Base-by-base conservation (phyloP, 177 flowering plant genomes). In the Vitis hybrid region DNA sequence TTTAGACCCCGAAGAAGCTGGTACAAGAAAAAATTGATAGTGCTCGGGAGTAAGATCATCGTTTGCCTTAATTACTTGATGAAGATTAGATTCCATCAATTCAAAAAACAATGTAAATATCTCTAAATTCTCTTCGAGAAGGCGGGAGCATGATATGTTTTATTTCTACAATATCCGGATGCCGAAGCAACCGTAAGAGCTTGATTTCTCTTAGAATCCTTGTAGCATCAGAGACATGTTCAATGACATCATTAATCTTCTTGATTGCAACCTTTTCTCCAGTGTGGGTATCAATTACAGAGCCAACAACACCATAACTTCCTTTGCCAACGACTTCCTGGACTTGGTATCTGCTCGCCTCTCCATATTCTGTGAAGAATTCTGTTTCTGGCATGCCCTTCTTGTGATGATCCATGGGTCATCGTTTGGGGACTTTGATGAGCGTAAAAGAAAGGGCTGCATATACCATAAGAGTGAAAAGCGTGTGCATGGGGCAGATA, bases 81-180 rank as follows among this genome's bases (percentile, higher is more conserved):
- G 94, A 71, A 90, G 94, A 58, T 90, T 92, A 73, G 94, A 90
- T 70, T 90, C 92, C 94, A 90, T 90, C 76, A 90, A 73, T 78
- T 90, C 94, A 70, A 90, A 24, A 89, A 56, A 90, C 89, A 67
- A 90, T 90, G 78, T 88, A 90, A 21, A 90, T 85, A 74, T 90
- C 94, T 62, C 66, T 79, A 75, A 90, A 90, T 71, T 90, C 94
- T 68, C 94, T 77, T 19, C 90, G 83, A 59, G 94, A 90, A 58
- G 92, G 94, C 60, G 92, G 92, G 49, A 90, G 88, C 94, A 90
- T 90, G 35, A 90, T 90, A 69, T 88, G 92, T 77, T 87, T 90
- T 64, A 90, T 90, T 77, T 90, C 92, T 46, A 90, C 94, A 70
- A 90, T 79, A 63, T 90, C 92, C 0, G 90, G 94, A 71, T 90